Evolutionary conservation across 768 basidiomycete species (phyloP), one percentile per base, ranked within the genome.

Genomic region (Collybia sordida): DNA sequence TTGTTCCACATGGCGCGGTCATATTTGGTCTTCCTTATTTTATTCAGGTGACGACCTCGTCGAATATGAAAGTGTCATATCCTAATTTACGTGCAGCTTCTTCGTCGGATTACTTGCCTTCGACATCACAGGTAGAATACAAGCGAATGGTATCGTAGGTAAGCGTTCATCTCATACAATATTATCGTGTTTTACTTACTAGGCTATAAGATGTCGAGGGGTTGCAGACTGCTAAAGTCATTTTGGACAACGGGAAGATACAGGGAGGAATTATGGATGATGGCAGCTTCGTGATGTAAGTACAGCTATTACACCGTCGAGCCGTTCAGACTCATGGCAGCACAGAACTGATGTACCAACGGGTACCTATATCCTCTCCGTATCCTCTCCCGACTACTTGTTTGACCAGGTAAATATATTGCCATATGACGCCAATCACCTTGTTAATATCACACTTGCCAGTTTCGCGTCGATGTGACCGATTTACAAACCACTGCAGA

Each of bases 61-160:
- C 14, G 5, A 38, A 5, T 35, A 37, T 49, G 12, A 14, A 17
- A n/a, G 11, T 17, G 21, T 46, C 21, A 19, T 47, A 44, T 39
- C 47, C 34, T 17, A 31, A 19, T n/a, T 51, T 51, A n/a, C n/a
- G n/a, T 27, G 42, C 49, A 57, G 37, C 23, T 55, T 64, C 37
- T 37, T 64, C 41, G 62, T 68, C 17, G 53, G 68, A 14, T 66
- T 64, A 45, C 57, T 55, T 50, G 81, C 82, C 9, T 54, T 82
- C 6, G 84, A 89, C 60, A 57, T 92, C 41, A 58, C 66, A 3
- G 90, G 90, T 55, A 75, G 72, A 42, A 67, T 92, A 9, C 72
- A 77, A 40, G 90, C 86, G 86, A 90, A 86, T 64, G 79, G 81
- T n/a, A 54, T 82, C 6, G 71, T 75, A 37, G 71, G 89, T 89